These are phyloP conservation scores for Leccinum fibrillosum DNA, from an alignment of 768 basidiomycete species.

Conservation along the genomic window DNA sequence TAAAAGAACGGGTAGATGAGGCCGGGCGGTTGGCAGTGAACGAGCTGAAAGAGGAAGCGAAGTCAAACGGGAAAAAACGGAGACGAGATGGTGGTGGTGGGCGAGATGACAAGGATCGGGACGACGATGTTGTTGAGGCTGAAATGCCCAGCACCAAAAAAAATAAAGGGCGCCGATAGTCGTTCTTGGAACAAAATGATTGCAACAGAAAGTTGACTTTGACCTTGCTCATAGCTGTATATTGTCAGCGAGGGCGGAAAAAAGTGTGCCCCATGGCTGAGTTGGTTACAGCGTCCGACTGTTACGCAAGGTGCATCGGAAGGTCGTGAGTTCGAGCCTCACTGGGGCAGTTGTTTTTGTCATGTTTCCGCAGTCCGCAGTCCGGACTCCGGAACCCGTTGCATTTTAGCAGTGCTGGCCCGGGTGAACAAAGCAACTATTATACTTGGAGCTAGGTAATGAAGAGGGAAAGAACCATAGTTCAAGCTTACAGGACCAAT, in stretches of 20 bases:
- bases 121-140: conserved; percentile 90
- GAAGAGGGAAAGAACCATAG: too few species aligned
- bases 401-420: too few species aligned
- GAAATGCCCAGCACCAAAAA: conserved; percentile 75
- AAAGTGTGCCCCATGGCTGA: conserved; percentile 63
- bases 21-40: conserved; percentile 73
- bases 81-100: conserved; percentile 46
- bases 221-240: background rate
- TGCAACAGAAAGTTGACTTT: background rate
- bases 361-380: background rate
- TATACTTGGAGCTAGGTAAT: too few species aligned
- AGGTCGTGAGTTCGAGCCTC: conserved; percentile 72
- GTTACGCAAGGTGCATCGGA: conserved; percentile 51
- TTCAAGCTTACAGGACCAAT: too few species aligned
- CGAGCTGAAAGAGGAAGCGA: conserved; percentile 77
- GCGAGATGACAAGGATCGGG: conserved; percentile 80
- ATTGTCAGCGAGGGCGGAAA: too few species aligned
- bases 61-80: conserved; percentile 48
- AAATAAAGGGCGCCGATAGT: conserved; percentile 43
- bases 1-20: conserved; percentile 87
- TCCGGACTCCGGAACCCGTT: too few species aligned
- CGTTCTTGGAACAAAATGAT: background rate
- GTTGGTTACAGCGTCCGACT: conserved; percentile 80
- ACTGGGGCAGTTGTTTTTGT: conserved; percentile 44
- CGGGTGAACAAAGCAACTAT: too few species aligned